Percentiles rank a stretch among this genome's conserved stretches.
phyloP scores from a whole-genome alignment of 306 rosid genomes.

The Bauhinia variegata region DNA sequence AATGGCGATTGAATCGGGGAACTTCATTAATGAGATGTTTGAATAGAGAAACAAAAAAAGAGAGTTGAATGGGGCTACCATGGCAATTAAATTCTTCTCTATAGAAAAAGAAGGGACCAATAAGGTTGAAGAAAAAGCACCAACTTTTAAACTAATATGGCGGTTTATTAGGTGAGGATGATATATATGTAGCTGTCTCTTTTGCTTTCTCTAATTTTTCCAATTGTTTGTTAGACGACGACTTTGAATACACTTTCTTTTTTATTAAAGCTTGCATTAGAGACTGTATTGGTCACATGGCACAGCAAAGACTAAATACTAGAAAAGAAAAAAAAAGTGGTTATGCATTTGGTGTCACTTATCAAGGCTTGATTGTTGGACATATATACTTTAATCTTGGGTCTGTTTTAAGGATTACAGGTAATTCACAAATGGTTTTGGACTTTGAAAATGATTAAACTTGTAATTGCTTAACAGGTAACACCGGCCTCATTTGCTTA shows the following conservation, averaged over 20 bases:
- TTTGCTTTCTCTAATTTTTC: slow-evolving; percentile 20
- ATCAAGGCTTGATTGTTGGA: slow-evolving; percentile 53
- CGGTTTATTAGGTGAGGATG: slow-evolving; percentile 21
- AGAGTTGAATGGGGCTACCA: background rate
- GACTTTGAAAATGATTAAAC: slow-evolving; percentile 7
- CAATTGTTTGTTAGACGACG: background rate
- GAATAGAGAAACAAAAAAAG: too few relatives aligned
- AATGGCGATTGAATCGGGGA: too few relatives aligned
- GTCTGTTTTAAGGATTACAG: slow-evolving; percentile 12
- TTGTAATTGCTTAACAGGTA: background rate
- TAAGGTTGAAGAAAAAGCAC: background rate
- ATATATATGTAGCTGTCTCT: background rate
- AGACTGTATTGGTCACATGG: too few relatives aligned
- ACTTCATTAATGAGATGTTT: too few relatives aligned
- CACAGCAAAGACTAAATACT: background rate
- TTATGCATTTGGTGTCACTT: slow-evolving; percentile 27
- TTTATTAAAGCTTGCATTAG: slow-evolving; percentile 1
- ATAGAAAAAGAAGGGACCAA: background rate
- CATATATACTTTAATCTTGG: background rate
- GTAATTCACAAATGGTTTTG: slow-evolving; percentile 15
- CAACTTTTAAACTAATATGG: background rate
- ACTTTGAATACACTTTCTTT: slow-evolving; percentile 37
- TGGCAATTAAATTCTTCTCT: background rate
- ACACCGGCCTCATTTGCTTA: background rate
- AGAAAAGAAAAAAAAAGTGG: background rate